Evolutionary conservation across 371 early-diverging fungal genomes (phyloP).

Genomic region (Actinomortierella ambigua): DNA sequence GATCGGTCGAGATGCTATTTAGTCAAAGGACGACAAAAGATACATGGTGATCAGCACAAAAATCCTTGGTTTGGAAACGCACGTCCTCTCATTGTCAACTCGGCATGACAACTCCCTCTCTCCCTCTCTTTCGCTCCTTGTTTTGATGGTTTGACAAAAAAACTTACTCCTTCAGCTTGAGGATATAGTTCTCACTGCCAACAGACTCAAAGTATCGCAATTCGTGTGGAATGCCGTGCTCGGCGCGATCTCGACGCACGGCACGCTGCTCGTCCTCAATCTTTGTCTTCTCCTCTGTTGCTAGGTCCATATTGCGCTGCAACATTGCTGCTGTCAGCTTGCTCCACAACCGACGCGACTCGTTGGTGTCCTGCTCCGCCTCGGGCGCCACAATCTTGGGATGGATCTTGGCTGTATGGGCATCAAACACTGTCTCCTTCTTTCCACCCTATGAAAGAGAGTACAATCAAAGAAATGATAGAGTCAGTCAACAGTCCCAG

Average conservation of each 20-base stretch:
- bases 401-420: slow-evolving; percentile 59
- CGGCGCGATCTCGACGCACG: slow-evolving; percentile 66
- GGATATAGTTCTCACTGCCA: slow-evolving; percentile 15
- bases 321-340: slow-evolving; percentile 79
- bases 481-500: too few species aligned
- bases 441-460: slow-evolving; percentile 45
- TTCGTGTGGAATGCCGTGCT: slow-evolving; percentile 36
- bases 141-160: not conserved
- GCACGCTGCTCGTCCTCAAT: slow-evolving; percentile 88
- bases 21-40: not conserved
- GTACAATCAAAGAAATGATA: too few species aligned
- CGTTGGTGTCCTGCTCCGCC: slow-evolving; percentile 80
- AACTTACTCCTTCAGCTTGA: slow-evolving; percentile 43
- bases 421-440: slow-evolving; percentile 73
- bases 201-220: slow-evolving; percentile 27
- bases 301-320: slow-evolving; percentile 71
- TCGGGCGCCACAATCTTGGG: slow-evolving; percentile 76
- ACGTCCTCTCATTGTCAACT: too few species aligned
- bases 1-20: slow-evolving; percentile 33
- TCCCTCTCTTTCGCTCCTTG: too few species aligned
- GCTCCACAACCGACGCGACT: slow-evolving; percentile 88
- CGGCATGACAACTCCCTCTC: too few species aligned
- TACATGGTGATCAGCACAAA: not conserved
- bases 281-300: slow-evolving; percentile 80
- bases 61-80: not conserved